These are phyloP conservation scores for Agaricus blazei DNA, from an alignment of 768 basidiomycete genomes.

Conservation along the genomic window DNA sequence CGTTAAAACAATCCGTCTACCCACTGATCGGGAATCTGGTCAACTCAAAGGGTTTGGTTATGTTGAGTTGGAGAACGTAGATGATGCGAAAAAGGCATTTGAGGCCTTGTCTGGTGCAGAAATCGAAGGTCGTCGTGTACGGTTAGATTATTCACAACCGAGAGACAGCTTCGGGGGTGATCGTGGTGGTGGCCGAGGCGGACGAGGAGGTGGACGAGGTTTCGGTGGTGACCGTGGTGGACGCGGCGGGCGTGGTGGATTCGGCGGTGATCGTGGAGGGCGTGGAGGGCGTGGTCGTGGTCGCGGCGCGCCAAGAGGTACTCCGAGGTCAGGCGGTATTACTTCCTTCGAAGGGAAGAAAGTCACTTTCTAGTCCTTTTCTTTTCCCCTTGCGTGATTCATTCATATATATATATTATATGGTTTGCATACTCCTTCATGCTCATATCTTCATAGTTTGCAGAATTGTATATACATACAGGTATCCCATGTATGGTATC, in stretches of 20 bases:
- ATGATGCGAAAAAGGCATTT: conserved; percentile 76
- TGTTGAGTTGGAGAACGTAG: conserved; percentile 85
- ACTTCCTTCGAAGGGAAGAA: conserved; percentile 63
- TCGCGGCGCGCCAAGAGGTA: conserved; percentile 40
- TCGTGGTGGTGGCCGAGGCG: conserved; percentile 40
- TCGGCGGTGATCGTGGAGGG: conserved; percentile 21
- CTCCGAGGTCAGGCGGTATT: conserved; percentile 61
- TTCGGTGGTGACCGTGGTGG: conserved; percentile 32
- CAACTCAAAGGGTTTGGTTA: conserved; percentile 95
- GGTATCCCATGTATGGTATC: too few species aligned
- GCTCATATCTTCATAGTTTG: neutral
- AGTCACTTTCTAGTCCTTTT: conserved; percentile 43
- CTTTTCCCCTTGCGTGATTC: too few species aligned
- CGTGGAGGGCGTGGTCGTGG: conserved; percentile 24
- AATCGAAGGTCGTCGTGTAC: conserved; percentile 73
- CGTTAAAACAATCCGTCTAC: conserved; percentile 83
- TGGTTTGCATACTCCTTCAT: neutral
- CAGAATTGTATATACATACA: neutral
- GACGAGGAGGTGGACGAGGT: conserved; percentile 36
- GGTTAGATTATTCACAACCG: conserved; percentile 86
- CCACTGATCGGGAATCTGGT: conserved; percentile 90
- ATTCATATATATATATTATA: neutral
- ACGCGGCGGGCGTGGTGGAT: conserved; percentile 23
- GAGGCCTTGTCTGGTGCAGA: conserved; percentile 65
- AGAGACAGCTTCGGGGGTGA: conserved; percentile 58